Conservation (phyloP, 176 grass and related monocot genomes). For the Oryza meridionalis region DNA sequence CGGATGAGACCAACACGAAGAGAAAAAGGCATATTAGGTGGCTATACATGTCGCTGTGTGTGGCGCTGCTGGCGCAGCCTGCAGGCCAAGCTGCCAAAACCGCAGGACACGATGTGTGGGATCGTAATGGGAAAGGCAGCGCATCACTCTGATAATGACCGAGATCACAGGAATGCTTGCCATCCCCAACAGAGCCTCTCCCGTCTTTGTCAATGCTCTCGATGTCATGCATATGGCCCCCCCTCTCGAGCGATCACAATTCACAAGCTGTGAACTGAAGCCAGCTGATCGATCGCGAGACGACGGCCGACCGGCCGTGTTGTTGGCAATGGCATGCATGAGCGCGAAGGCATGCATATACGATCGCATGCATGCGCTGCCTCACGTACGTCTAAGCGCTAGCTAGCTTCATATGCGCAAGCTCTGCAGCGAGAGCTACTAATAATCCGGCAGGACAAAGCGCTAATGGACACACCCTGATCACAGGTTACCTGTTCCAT, state of each 20-base stretch:
- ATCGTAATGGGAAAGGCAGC: neutral
- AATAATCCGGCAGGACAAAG: constrained; percentile 40
- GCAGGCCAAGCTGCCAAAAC: constrained; percentile 15
- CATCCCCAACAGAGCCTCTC: constrained; percentile 24
- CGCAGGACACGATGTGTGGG: neutral
- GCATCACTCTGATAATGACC: neutral
- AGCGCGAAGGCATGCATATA: neutral
- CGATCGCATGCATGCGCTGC: neutral
- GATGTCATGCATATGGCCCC: neutral
- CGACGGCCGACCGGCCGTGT: neutral
- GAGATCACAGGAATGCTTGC: constrained; percentile 39
- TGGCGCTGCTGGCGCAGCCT: neutral
- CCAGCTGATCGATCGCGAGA: neutral
- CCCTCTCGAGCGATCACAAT: neutral
- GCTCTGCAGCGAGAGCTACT: neutral
- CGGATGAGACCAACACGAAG: neutral
- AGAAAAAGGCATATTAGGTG: neutral
- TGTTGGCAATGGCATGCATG: neutral
- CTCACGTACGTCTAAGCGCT: neutral
- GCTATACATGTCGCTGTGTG: neutral
- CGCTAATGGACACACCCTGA: constrained; percentile 45
- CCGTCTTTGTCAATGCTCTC: constrained; percentile 41
- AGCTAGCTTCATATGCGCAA: neutral
- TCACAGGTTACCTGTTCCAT: constrained; percentile 53
- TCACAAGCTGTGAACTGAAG: constrained; percentile 37